Evolutionary conservation across 2,329 filamentous ascomycete species (phyloP).

Genomic region (Cladophialophora carrionii): DNA sequence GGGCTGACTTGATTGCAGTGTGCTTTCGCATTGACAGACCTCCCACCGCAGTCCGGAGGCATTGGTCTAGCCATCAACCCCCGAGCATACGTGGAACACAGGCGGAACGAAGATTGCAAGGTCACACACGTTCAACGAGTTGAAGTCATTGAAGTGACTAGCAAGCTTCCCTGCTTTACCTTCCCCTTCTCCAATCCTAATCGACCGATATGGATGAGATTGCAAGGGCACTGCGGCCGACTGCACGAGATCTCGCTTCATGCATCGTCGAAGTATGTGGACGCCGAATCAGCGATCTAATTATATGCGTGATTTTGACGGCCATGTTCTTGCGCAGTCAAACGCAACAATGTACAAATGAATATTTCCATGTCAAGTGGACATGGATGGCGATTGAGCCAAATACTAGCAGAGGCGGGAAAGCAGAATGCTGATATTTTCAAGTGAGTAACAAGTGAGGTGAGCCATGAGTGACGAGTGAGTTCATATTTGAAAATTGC

Average conservation of each 20-base stretch:
- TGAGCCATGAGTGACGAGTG: neutral
- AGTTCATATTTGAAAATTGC: slow-evolving; percentile 2
- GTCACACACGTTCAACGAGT: neutral
- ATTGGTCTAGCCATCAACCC: neutral
- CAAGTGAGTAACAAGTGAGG: slow-evolving; percentile 1
- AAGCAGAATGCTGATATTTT: neutral
- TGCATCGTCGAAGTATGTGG: neutral
- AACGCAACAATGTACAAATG: neutral
- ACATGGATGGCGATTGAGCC: neutral
- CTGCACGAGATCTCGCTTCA: neutral
- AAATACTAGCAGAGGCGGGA: neutral
- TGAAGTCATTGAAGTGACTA: neutral
- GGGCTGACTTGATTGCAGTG: neutral
- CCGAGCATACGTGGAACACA: neutral
- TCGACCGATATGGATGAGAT: neutral
- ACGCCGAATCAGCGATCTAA: neutral
- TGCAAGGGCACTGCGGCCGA: neutral
- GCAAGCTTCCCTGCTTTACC: neutral
- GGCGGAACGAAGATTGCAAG: neutral
- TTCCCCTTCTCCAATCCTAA: neutral
- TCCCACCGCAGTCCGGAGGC: neutral
- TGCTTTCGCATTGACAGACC: neutral
- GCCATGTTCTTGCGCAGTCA: neutral
- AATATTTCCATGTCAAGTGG: neutral
- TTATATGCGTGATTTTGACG: neutral